These are phyloP conservation scores for Penicillium coprophilum DNA, from an alignment of 495 filamentous ascomycete species.

Conservation along the genomic window DNA sequence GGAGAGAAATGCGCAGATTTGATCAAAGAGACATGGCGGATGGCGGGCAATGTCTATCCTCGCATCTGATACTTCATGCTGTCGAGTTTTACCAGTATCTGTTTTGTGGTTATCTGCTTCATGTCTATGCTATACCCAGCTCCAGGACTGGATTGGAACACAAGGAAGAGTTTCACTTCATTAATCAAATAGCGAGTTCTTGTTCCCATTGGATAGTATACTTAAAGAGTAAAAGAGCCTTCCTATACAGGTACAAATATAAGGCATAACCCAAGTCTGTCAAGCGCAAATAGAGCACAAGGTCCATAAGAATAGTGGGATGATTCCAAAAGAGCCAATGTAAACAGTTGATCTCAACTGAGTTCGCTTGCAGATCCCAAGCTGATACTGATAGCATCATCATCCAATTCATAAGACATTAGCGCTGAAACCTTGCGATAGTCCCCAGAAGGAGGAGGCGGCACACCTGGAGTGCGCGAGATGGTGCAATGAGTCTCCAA, in stretches of 20 bases:
- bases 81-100: neutral
- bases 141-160: neutral
- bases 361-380: conserved; percentile 9
- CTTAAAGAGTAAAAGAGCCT: neutral
- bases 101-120: neutral
- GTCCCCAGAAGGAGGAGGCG: neutral
- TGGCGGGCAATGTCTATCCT: conserved; percentile 21
- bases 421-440: neutral
- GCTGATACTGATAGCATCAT: conserved; percentile 4
- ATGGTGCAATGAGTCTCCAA: conserved; percentile 22
- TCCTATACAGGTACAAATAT: conserved; percentile 2
- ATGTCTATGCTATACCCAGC: neutral
- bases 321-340: neutral
- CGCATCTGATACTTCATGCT: conserved; percentile 15
- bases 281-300: neutral
- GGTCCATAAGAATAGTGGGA: conserved; percentile 3
- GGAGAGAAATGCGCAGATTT: conserved; percentile 58
- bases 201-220: neutral
- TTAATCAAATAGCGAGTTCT: neutral
- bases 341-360: conserved; percentile 1
- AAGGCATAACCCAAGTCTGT: neutral
- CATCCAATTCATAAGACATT: conserved; percentile 4
- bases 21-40: conserved; percentile 49
- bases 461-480: conserved; percentile 1
- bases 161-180: neutral